These are phyloP conservation scores for Termitomyces sp. DNA, from an alignment of 768 basidiomycete species.

Conservation along the genomic window DNA sequence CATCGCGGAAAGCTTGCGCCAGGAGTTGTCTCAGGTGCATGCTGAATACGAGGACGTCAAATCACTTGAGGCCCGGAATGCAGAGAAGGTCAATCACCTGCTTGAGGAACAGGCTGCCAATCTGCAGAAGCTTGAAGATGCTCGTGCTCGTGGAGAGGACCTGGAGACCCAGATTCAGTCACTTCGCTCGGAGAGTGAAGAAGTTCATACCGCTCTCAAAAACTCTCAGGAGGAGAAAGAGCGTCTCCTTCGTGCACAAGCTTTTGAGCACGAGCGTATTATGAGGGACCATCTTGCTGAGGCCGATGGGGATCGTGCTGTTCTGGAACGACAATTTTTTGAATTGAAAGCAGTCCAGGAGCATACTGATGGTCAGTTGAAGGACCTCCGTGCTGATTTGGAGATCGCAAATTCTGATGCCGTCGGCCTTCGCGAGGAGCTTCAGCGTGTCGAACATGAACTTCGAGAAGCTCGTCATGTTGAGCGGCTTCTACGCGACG, in stretches of 20 bases:
- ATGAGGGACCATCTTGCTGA: conserved; percentile 89
- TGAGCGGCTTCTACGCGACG: conserved; percentile 68
- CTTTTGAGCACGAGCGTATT: conserved; percentile 55
- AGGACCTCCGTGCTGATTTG: conserved; percentile 52
- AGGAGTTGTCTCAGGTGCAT: conserved; percentile 56
- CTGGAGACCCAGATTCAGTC: conserved; percentile 69
- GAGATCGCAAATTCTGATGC: conserved; percentile 67
- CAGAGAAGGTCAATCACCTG: conserved; percentile 55
- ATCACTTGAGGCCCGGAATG: conserved; percentile 56
- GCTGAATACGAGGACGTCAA: conserved; percentile 66
- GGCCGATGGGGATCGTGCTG: conserved; percentile 89
- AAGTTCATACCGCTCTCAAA: conserved; percentile 60
- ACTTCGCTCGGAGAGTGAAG: conserved; percentile 66
- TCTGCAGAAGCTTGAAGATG: conserved; percentile 67
- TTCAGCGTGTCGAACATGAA: conserved; percentile 66
- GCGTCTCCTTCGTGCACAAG: conserved; percentile 63
- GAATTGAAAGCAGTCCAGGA: conserved; percentile 64
- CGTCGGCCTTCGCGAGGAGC: conserved; percentile 63
- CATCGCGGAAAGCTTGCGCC: conserved; percentile 50
- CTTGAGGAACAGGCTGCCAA: conserved; percentile 74
- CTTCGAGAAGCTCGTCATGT: conserved; percentile 60
- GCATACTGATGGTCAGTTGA: conserved; percentile 53
- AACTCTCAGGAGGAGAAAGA: conserved; percentile 78
- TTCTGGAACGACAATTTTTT: conserved; percentile 82
- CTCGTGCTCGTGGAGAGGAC: conserved; percentile 67